A percentile compares a stretch with the other conserved stretches of the same genome.
Conservation (phyloP, 73 alveolate species). For the Tetrahymena malaccensis region DNA sequence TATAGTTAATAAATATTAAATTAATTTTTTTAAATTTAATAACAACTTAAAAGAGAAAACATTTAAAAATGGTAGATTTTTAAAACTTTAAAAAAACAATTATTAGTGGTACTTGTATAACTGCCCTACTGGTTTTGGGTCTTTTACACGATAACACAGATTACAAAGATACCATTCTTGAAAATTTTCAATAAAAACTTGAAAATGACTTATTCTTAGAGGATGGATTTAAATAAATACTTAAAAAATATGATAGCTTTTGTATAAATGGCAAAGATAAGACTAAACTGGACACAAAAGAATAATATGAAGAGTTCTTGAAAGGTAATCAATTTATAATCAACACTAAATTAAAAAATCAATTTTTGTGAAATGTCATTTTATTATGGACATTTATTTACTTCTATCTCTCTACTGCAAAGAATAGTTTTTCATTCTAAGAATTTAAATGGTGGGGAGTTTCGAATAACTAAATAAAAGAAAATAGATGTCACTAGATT, state of each 20-base stretch:
- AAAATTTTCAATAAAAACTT: background rate
- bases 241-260: background rate
- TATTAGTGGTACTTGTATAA: background rate
- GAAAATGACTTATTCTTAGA: background rate
- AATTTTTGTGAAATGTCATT: background rate
- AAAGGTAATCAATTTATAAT: background rate
- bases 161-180: background rate
- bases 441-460: background rate
- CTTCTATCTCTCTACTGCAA: background rate
- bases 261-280: background rate
- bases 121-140: background rate
- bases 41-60: background rate
- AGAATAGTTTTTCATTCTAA: background rate
- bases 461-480: background rate
- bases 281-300: background rate
- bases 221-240: background rate
- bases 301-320: background rate
- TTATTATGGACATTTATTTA: background rate
- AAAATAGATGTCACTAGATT: background rate
- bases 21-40: no score
- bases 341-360: background rate
- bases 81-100: background rate
- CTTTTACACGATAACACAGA: background rate
- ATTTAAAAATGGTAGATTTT: background rate
- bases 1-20: no score